Conservation (phyloP, 257 asterid species). For the Primulina tabacum region DNA sequence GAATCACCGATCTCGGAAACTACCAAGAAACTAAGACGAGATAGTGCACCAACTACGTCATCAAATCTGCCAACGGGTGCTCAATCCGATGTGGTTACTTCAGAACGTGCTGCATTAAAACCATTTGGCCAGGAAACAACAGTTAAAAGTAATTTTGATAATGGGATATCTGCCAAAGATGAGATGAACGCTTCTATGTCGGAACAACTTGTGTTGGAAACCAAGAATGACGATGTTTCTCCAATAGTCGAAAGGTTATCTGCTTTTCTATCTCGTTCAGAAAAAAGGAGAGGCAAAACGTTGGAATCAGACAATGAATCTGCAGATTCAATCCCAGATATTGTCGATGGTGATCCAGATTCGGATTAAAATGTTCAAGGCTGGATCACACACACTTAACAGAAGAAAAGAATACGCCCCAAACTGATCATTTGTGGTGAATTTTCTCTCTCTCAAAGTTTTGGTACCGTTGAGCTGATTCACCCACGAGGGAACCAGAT, state of each 20-base stretch:
- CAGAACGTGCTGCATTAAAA: conserved; percentile 21
- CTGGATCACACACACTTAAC: not conserved
- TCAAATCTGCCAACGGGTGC: conserved; percentile 2
- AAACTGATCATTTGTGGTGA: too few relatives aligned
- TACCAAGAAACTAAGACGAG: conserved; percentile 15
- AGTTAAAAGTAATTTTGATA: not conserved
- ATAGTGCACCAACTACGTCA: conserved; percentile 7
- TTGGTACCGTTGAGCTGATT: too few relatives aligned
- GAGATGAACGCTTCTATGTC: not conserved
- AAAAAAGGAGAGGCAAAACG: not conserved
- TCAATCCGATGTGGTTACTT: conserved; percentile 11
- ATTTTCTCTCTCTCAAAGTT: too few relatives aligned
- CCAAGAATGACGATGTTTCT: not conserved
- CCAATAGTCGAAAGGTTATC: not conserved
- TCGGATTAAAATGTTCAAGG: not conserved
- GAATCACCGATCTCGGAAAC: conserved; percentile 30
- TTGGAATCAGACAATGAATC: not conserved
- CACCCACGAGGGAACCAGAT: not conserved
- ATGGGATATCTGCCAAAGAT: not conserved
- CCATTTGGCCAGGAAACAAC: conserved; percentile 19
- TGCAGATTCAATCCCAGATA: not conserved
- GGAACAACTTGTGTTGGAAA: not conserved
- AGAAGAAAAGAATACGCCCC: too few relatives aligned
- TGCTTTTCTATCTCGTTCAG: not conserved
- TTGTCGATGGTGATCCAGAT: not conserved